Evolutionary conservation across 345 rosid species (phyloP), one percentile per base, ranked within the genome.

Genomic region (Acer negundo): DNA sequence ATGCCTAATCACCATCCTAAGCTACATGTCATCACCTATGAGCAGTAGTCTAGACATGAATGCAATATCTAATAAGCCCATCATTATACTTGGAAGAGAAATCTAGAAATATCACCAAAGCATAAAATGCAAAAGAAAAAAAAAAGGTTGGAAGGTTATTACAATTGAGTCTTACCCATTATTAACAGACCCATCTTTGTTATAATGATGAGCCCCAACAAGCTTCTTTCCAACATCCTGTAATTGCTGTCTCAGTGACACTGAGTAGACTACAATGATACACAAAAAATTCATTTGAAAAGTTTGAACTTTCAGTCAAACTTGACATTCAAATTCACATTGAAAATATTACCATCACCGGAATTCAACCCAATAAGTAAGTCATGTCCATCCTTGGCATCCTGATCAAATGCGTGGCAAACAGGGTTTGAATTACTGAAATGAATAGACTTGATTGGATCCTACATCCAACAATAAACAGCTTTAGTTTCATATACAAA

Each of bases 361-460:
- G 98, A 89, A 82, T 83, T 94, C 79, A 97, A 80, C 53, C 97
- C 99, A 74, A 97, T 85, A 72, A 97, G 92, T 85, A 97, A 89
- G 86, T 97, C 99, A 87, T 97, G 99, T 10, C 98, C 99, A 83
- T 97, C 99, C 86, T 93, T 93, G 47, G 98, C 89, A 85, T 97
- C 95, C 71, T 87, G 93, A 84, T 97, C 97, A 83, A 94, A 97
- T 63, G 98, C 91, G 79, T 97, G 99, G 83, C 98, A 97, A 72
- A 94, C 90, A 16, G 98, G 99, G 75, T 91, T 93, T 11, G 95
- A 90, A 75, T 90, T 97, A 83, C 95, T 92, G 82, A 97, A 94
- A 86, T 94, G 97, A 82, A 97, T 92, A 69, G 99, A 89, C 87
- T 97, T 97, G 81, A 97, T 87, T 10, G 99, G 98, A 86, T 97